Conservation (phyloP, 2,329 filamentous ascomycete species). For the Metarhizium guizhouense region DNA sequence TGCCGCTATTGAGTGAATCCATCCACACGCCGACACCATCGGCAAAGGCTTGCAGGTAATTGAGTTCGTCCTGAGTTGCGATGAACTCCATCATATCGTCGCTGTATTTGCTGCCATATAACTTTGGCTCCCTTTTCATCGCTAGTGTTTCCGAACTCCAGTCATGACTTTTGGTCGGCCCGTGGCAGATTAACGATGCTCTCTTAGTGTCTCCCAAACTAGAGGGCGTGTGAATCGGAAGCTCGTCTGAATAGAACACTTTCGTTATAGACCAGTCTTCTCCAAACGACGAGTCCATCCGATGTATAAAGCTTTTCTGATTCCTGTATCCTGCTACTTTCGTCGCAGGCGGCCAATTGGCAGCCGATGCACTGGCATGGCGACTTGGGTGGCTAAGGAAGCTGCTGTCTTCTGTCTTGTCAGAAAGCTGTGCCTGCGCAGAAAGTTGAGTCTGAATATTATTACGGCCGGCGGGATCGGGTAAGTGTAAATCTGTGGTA, state of each 20-base stretch:
- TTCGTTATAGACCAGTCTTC: not conserved
- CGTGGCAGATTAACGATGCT: not conserved
- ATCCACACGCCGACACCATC: conserved; percentile 90
- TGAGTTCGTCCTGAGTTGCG: conserved; percentile 65
- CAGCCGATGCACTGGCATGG: not conserved
- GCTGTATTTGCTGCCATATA: conserved; percentile 11
- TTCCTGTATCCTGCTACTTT: not conserved
- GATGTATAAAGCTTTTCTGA: not conserved
- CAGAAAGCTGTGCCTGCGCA: not conserved
- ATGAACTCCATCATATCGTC: conserved; percentile 47
- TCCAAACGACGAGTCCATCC: not conserved
- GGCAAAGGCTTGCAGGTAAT: conserved; percentile 89
- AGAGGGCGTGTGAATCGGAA: not conserved
- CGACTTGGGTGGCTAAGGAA: not conserved
- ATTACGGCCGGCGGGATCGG: not conserved
- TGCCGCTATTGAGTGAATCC: conserved; percentile 78
- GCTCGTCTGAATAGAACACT: not conserved
- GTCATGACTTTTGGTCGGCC: not conserved
- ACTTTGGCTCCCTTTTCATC: not conserved
- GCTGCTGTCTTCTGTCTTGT: not conserved
- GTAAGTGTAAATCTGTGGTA: not conserved
- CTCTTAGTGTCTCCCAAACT: not conserved
- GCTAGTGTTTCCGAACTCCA: not conserved
- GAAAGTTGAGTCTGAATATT: not conserved
- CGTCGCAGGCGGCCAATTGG: not conserved